phyloP scores from a whole-genome alignment of 441 rosid species.

The Populus trichocarpa region DNA sequence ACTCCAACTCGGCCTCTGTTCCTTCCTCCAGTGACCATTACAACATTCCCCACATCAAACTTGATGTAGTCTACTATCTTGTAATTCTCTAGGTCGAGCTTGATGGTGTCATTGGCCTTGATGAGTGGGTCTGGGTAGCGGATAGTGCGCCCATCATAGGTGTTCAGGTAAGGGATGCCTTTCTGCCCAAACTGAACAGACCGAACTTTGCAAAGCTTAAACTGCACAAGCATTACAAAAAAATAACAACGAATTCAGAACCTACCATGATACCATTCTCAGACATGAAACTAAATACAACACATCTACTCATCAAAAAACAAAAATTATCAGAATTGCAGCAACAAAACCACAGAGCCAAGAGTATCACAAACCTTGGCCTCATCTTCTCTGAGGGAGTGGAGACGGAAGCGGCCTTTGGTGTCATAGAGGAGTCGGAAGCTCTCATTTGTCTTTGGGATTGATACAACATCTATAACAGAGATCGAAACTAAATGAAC shows the following conservation, averaged over 20 bases:
- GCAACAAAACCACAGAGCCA: not conserved
- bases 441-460: slow-evolving; percentile 22
- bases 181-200: slow-evolving; percentile 9
- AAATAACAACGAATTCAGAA: too few species aligned
- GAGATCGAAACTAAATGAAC: not conserved
- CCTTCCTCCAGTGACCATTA: slow-evolving; percentile 30
- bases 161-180: too few species aligned
- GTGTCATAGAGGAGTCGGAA: slow-evolving; percentile 22
- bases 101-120: slow-evolving; percentile 23
- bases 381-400: slow-evolving; percentile 24
- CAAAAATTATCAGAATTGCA: too few species aligned
- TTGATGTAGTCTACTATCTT: slow-evolving; percentile 25
- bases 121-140: slow-evolving; percentile 25
- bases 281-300: too few species aligned
- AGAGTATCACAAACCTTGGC: slow-evolving; percentile 19
- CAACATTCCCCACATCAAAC: slow-evolving; percentile 25
- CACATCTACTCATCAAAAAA: too few species aligned
- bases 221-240: not conserved
- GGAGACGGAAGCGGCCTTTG: slow-evolving; percentile 22
- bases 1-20: slow-evolving; percentile 18
- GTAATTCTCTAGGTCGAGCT: slow-evolving; percentile 20
- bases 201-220: slow-evolving; percentile 21
- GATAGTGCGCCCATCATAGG: slow-evolving; percentile 20
- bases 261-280: too few species aligned
- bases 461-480: slow-evolving; percentile 17